These are phyloP conservation scores for Allomyces arbusculus DNA, from an alignment of 192 early-diverging fungal species.

Conservation along the genomic window DNA sequence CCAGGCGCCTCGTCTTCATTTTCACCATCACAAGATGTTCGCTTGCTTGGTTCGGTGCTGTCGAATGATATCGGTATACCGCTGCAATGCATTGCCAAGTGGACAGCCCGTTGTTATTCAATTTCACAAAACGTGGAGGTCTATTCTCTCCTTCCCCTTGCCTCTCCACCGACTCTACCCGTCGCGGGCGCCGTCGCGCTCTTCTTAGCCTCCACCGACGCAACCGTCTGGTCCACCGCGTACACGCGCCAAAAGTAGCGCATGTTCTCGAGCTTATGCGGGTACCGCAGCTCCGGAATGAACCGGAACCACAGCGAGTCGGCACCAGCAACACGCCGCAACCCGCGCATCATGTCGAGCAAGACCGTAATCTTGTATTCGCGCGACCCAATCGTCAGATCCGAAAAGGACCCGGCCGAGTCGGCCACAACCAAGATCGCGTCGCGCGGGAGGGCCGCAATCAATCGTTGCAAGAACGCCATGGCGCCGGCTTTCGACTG, in stretches of 20 bases:
- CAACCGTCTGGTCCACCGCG: slow-evolving; percentile 9
- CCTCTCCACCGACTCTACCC: too few species aligned
- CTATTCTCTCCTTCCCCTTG: too few species aligned
- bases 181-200: too few species aligned
- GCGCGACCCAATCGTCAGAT: slow-evolving; percentile 44
- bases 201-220: too few species aligned
- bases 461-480: slow-evolving; percentile 47
- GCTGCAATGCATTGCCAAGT: too few species aligned
- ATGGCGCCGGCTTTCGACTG: slow-evolving; percentile 53
- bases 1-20: too few species aligned
- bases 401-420: slow-evolving; percentile 82
- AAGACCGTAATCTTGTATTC: slow-evolving; percentile 83
- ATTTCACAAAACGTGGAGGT: too few species aligned
- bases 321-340: slow-evolving; percentile 41
- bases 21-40: too few species aligned
- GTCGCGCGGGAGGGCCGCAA: slow-evolving; percentile 39
- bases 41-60: too few species aligned
- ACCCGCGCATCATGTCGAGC: slow-evolving; percentile 52
- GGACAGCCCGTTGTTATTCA: too few species aligned
- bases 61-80: too few species aligned
- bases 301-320: slow-evolving; percentile 62
- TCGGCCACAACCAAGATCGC: slow-evolving; percentile 61
- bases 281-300: slow-evolving; percentile 46
- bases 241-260: slow-evolving; percentile 77
- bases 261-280: slow-evolving; percentile 71